Percentiles rank a stretch among this genome's conserved stretches.
These are phyloP conservation scores for Entonaema liquescens DNA, from an alignment of 495 filamentous ascomycete species.

Conservation along the genomic window DNA sequence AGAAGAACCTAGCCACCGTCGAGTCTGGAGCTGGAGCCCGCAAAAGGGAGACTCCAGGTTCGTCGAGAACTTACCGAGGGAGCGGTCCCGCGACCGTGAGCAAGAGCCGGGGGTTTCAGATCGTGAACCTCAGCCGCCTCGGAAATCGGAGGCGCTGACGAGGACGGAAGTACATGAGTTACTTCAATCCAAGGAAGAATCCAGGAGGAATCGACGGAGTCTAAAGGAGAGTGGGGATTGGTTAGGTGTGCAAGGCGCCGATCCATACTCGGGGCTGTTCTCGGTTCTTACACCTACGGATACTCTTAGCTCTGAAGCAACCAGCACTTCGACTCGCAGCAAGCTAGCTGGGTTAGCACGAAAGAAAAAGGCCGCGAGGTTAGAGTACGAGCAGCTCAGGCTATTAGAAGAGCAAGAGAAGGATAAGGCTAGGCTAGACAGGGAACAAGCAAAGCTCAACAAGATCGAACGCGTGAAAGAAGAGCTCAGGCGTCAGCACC, in stretches of 20 bases:
- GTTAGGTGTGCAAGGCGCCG: constrained; percentile 63
- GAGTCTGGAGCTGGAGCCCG: constrained; percentile 34
- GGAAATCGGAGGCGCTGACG: constrained; percentile 15
- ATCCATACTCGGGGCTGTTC: constrained; percentile 60
- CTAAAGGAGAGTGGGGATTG: constrained; percentile 60
- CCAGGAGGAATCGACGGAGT: constrained; percentile 48
- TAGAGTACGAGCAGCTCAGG: constrained; percentile 46
- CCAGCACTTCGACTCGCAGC: constrained; percentile 26
- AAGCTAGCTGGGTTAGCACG: constrained; percentile 44
- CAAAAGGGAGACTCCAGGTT: constrained; percentile 33
- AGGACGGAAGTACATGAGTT: constrained; percentile 36
- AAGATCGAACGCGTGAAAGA: constrained; percentile 49
- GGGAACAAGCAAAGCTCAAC: constrained; percentile 45
- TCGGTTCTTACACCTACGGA: constrained; percentile 56
- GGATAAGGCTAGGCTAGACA: constrained; percentile 41
- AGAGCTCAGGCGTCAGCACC: constrained; percentile 45
- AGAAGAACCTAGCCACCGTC: constrained; percentile 20
- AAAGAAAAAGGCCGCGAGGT: constrained; percentile 40
- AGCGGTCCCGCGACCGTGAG: constrained; percentile 19
- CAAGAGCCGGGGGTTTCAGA: constrained; percentile 31
- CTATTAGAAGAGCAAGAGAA: constrained; percentile 43
- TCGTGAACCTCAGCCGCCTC: constrained; percentile 35
- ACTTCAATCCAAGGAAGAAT: constrained; percentile 50
- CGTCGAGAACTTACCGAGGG: constrained; percentile 21
- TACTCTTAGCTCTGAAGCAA: constrained; percentile 40